Evolutionary conservation across 257 asterid genomes (phyloP).

Genomic region (Vinca minor): DNA sequence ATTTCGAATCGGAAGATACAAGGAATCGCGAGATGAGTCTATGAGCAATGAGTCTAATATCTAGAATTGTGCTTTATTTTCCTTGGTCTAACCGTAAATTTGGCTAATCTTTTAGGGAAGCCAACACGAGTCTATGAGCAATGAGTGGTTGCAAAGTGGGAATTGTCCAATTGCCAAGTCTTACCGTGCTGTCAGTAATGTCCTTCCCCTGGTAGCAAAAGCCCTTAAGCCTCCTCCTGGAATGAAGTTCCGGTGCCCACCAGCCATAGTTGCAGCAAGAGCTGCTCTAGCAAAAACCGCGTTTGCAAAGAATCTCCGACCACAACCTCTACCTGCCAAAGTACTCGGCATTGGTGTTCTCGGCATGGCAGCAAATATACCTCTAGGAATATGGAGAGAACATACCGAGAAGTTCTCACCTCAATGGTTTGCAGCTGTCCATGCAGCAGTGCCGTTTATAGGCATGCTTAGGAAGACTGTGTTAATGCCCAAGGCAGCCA

Average conservation of each 20-base stretch:
- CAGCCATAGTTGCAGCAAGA: conserved; percentile 73
- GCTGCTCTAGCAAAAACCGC: conserved; percentile 71
- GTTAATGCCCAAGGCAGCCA: conserved; percentile 83
- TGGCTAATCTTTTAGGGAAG: conserved; percentile 46
- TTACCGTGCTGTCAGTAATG: conserved; percentile 63
- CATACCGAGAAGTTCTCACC: conserved; percentile 81
- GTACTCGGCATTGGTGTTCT: conserved; percentile 59
- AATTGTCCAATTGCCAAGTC: conserved; percentile 94
- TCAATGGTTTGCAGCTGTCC: conserved; percentile 85
- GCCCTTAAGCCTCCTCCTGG: conserved; percentile 83
- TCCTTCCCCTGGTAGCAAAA: conserved; percentile 80
- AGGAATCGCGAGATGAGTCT: no score
- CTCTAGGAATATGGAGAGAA: conserved; percentile 93
- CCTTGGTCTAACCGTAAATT: neutral
- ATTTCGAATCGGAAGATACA: neutral
- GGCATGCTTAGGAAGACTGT: conserved; percentile 80
- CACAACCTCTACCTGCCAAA: conserved; percentile 79
- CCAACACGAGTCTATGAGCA: conserved; percentile 62
- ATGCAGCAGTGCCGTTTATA: conserved; percentile 92
- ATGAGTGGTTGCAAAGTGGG: conserved; percentile 80
- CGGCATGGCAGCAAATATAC: conserved; percentile 83
- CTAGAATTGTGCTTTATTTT: no score
- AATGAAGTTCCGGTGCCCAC: conserved; percentile 61
- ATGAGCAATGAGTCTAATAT: no score
- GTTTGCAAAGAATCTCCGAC: conserved; percentile 76